phyloP scores from a whole-genome alignment of 495 filamentous ascomycete genomes.

The Penicillium turbatum region DNA sequence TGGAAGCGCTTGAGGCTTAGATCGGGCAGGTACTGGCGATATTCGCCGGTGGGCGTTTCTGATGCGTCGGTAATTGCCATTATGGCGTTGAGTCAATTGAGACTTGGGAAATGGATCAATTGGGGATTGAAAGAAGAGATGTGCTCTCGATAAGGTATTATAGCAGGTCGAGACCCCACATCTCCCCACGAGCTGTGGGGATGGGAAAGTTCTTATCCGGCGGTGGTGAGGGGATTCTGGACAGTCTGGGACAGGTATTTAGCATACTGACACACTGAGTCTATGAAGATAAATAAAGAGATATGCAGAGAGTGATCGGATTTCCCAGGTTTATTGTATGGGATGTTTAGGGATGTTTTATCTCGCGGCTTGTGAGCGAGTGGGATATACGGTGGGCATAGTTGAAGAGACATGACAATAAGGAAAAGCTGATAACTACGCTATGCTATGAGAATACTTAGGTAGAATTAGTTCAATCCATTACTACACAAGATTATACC shows the following conservation, averaged over 20 bases:
- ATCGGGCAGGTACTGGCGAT: constrained; percentile 59
- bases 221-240: neutral
- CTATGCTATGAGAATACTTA: no score
- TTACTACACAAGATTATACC: no score
- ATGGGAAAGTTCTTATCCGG: constrained; percentile 27
- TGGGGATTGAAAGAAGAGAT: neutral
- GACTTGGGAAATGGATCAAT: neutral
- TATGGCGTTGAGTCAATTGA: neutral
- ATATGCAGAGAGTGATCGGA: neutral
- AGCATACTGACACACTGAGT: no score
- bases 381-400: no score
- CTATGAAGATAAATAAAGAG: no score
- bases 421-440: no score
- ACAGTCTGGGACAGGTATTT: constrained; percentile 19
- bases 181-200: constrained; percentile 26
- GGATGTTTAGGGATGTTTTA: neutral
- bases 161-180: constrained; percentile 21
- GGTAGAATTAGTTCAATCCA: no score
- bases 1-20: constrained; percentile 57
- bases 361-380: no score
- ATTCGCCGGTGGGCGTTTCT: constrained; percentile 40
- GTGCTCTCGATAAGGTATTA: constrained; percentile 9
- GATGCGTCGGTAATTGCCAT: constrained; percentile 3
- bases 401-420: no score
- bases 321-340: neutral